Evolutionary conservation across 176 grass and related monocot species (phyloP).

Genomic region (Raddia distichophylla): DNA sequence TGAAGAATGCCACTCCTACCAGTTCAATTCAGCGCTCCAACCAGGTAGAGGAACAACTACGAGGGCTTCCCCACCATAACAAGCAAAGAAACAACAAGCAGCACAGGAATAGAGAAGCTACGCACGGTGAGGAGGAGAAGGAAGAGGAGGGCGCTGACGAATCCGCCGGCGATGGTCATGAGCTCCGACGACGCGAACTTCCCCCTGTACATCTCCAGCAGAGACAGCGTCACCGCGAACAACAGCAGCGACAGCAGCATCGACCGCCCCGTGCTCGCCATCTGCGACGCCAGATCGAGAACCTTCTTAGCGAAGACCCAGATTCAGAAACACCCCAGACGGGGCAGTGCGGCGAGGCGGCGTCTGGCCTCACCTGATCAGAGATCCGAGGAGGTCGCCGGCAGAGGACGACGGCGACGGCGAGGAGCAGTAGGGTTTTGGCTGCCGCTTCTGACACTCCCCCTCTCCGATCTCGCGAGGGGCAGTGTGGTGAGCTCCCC

Average conservation of each 20-base stretch:
- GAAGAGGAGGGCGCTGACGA: conserved; percentile 91
- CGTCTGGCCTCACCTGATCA: neutral
- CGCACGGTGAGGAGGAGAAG: conserved; percentile 81
- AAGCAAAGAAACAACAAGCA: neutral
- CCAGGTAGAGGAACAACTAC: neutral
- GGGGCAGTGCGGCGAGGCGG: neutral
- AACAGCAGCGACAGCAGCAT: conserved; percentile 82
- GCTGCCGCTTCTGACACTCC: neutral
- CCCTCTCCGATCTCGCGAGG: conserved; percentile 18
- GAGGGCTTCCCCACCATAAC: neutral
- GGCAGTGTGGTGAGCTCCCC: neutral
- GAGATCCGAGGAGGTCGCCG: conserved; percentile 2
- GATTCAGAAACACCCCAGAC: neutral
- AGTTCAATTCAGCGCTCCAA: conserved; percentile 20
- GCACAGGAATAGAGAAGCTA: neutral
- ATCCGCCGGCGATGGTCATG: conserved; percentile 91
- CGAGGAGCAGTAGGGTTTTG: conserved; percentile 36
- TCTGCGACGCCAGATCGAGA: conserved; percentile 29
- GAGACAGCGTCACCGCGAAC: conserved; percentile 86
- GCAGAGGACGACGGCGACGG: too few species aligned
- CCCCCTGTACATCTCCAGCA: conserved; percentile 86
- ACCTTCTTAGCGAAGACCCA: neutral
- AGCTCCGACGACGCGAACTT: conserved; percentile 90
- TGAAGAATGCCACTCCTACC: neutral
- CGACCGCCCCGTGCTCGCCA: conserved; percentile 75